Conservation (phyloP, 192 early-diverging fungal species). For the Coemansia sp. region DNA sequence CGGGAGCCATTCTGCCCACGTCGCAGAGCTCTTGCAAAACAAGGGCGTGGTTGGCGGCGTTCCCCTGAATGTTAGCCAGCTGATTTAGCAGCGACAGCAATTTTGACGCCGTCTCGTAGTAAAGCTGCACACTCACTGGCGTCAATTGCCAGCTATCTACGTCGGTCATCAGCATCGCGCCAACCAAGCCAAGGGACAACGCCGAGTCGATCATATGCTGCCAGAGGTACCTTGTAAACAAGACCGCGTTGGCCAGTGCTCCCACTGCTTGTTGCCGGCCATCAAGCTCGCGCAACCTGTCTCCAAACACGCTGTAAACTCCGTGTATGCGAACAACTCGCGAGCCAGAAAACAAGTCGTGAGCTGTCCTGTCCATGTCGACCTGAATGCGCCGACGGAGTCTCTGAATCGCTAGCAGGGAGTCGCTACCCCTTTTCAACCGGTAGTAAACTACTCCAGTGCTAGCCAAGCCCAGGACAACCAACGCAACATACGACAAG, state of each 20-base stretch:
- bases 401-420: conserved; percentile 10
- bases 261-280: conserved; percentile 7
- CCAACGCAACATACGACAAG: conserved; percentile 16
- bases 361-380: background rate
- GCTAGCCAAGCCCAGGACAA: background rate
- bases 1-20: conserved; percentile 1
- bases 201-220: conserved; percentile 10
- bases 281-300: conserved; percentile 3
- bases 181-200: conserved; percentile 11
- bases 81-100: conserved; percentile 13
- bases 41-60: conserved; percentile 8
- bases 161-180: conserved; percentile 5
- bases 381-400: background rate
- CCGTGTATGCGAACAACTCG: conserved; percentile 25
- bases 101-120: conserved; percentile 14
- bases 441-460: background rate
- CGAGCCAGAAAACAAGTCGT: conserved; percentile 29
- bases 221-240: background rate
- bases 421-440: background rate
- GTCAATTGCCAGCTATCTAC: background rate
- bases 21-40: conserved; percentile 22
- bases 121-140: conserved; percentile 15
- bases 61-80: background rate
- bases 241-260: conserved; percentile 10
- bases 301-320: conserved; percentile 8